These are phyloP conservation scores for Penicillium sp. DNA, from an alignment of 2,329 filamentous ascomycete genomes.

Conservation along the genomic window DNA sequence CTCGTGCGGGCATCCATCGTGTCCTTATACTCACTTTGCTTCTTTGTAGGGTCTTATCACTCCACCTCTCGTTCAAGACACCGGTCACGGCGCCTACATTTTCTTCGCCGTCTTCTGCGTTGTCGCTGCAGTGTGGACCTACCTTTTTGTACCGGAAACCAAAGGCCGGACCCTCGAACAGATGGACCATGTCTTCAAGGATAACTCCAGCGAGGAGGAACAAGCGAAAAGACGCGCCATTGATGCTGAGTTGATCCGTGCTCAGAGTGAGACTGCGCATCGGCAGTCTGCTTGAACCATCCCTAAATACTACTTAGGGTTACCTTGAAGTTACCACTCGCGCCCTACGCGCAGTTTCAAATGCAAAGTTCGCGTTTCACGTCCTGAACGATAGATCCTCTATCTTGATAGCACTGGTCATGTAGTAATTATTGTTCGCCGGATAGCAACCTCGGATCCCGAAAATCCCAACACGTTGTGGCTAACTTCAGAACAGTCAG, in stretches of 20 bases:
- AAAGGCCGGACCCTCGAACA: conserved; percentile 55
- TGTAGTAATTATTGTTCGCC: no score
- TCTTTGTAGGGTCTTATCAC: conserved; percentile 55
- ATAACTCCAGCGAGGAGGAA: conserved; percentile 35
- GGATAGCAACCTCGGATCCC: no score
- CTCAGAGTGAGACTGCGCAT: conserved; percentile 11
- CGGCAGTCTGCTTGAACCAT: conserved; percentile 11
- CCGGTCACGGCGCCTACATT: conserved; percentile 51
- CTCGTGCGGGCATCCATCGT: background rate
- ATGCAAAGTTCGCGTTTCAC: background rate
- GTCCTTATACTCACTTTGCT: conserved; percentile 14
- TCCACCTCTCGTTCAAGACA: conserved; percentile 59
- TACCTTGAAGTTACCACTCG: background rate
- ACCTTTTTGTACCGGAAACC: conserved; percentile 56
- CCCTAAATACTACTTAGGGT: background rate
- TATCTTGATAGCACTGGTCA: background rate
- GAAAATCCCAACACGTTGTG: no score
- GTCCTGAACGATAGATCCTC: background rate
- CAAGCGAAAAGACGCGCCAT: conserved; percentile 31
- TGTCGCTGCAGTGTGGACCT: conserved; percentile 51
- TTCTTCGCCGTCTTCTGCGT: conserved; percentile 58
- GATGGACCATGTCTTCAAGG: conserved; percentile 49
- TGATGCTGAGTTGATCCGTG: conserved; percentile 29
- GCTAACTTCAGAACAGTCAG: background rate
- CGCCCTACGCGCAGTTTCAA: background rate